Evolutionary conservation across 31 red algal species (phyloP).

Genomic region (Odonthalia washingtoniensis): DNA sequence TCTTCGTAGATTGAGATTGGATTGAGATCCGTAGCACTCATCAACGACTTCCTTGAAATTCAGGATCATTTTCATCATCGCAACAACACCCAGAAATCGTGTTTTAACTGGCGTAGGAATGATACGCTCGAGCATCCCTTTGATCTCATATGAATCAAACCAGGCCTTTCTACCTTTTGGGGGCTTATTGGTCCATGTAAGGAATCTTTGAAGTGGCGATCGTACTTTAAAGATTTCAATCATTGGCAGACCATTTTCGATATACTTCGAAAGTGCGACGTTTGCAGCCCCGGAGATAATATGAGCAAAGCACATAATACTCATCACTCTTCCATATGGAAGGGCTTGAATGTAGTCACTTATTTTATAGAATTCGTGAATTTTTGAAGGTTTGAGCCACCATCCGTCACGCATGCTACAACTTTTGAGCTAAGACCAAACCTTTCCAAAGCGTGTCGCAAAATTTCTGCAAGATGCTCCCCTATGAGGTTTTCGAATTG

Average conservation of each 20-base stretch:
- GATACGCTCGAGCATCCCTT: background rate
- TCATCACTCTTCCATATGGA: too few species aligned
- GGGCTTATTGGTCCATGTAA: background rate
- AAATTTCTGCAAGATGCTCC: background rate
- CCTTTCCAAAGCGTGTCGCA: background rate
- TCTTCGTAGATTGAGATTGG: too few species aligned
- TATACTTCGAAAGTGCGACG: background rate
- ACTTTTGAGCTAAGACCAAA: too few species aligned
- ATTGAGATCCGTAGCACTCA: background rate
- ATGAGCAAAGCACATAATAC: too few species aligned
- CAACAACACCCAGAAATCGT: background rate
- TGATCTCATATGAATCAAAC: background rate
- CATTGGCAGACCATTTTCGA: background rate
- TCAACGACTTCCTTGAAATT: background rate
- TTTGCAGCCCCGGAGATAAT: too few species aligned
- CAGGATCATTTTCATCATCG: background rate
- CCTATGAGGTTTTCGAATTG: background rate
- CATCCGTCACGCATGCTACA: background rate
- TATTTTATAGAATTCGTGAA: too few species aligned
- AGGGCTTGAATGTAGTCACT: too few species aligned
- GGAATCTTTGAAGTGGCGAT: background rate
- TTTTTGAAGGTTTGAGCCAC: too few species aligned
- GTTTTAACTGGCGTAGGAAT: background rate
- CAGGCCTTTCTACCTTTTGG: constrained; percentile 3
- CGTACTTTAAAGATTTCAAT: background rate